These are phyloP conservation scores for Xerocomellus amylosporus DNA, from an alignment of 768 basidiomycete genomes.

Conservation along the genomic window DNA sequence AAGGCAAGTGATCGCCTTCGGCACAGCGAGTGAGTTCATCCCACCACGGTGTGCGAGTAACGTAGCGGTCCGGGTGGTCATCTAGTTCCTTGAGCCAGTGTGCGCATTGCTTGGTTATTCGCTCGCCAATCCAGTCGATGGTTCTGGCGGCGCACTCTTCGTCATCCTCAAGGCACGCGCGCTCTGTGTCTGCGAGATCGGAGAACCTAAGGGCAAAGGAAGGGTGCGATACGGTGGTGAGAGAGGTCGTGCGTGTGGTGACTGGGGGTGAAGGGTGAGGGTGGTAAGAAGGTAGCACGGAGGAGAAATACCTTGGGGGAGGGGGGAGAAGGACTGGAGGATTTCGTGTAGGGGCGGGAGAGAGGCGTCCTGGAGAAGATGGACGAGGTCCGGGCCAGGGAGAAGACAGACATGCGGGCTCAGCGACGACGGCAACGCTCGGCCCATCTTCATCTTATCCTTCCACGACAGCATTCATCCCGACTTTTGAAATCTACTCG, in stretches of 20 bases:
- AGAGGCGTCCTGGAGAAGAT: conserved; percentile 54
- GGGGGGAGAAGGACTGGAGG: conserved; percentile 80
- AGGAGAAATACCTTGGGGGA: conserved; percentile 64
- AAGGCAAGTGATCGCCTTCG: conserved; percentile 74
- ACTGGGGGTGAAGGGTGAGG: conserved; percentile 44
- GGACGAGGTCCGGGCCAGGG: conserved; percentile 65
- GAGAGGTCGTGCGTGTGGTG: conserved; percentile 71
- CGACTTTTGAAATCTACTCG: not conserved
- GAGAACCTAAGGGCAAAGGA: conserved; percentile 80
- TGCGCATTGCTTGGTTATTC: conserved; percentile 58
- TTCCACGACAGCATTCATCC: not conserved
- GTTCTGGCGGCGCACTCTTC: conserved; percentile 73
- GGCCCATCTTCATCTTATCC: conserved; percentile 39
- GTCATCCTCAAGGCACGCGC: conserved; percentile 74
- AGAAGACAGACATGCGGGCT: conserved; percentile 80
- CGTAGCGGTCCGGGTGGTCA: conserved; percentile 39
- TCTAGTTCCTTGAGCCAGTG: conserved; percentile 74
- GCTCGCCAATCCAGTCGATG: conserved; percentile 83
- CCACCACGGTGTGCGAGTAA: conserved; percentile 76
- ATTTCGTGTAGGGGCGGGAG: conserved; percentile 71
- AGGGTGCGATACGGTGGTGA: conserved; percentile 66
- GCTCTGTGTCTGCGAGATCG: conserved; percentile 66
- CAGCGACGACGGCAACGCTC: conserved; percentile 64
- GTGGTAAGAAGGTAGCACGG: not conserved
- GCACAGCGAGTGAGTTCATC: conserved; percentile 75